Evolutionary conservation across 139 green algal genomes (phyloP).

Genomic region (Coccomyxa sp.): DNA sequence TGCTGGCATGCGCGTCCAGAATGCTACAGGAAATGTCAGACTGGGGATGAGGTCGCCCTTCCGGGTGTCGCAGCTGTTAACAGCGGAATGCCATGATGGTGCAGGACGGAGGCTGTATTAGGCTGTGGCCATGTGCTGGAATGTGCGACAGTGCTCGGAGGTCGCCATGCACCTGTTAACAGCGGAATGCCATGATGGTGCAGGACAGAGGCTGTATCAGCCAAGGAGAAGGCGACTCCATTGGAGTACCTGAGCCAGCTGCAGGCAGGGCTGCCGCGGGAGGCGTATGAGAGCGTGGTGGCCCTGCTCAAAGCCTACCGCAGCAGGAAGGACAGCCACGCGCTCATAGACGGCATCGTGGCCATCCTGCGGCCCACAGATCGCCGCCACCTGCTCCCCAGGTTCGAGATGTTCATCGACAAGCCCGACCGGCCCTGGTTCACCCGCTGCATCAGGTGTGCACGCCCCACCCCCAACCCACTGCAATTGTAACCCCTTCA

Average conservation of each 20-base stretch:
- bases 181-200: background rate
- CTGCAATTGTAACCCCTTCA: background rate
- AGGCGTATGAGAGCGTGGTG: conserved; percentile 22
- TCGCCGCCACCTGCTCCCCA: conserved; percentile 33
- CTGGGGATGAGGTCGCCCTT: background rate
- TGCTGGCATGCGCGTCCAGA: no score
- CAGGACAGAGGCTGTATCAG: background rate
- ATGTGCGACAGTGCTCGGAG: background rate
- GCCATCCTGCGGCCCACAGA: conserved; percentile 37
- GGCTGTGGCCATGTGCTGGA: background rate
- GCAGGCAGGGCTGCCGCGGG: conserved; percentile 24
- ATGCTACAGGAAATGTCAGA: no score
- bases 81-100: background rate
- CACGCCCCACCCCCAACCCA: background rate
- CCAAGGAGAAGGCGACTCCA: conserved; percentile 1
- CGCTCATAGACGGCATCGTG: conserved; percentile 45
- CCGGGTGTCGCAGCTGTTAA: background rate
- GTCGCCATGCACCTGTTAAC: background rate
- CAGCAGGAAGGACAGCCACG: conserved; percentile 20
- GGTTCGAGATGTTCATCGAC: conserved; percentile 52
- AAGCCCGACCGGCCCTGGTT: conserved; percentile 38
- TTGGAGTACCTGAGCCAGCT: conserved; percentile 39
- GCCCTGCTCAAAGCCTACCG: background rate
- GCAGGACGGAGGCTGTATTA: background rate
- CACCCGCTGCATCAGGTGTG: conserved; percentile 22